These are phyloP conservation scores for Verbascum thapsus DNA, from an alignment of 257 asterid genomes.

Conservation along the genomic window DNA sequence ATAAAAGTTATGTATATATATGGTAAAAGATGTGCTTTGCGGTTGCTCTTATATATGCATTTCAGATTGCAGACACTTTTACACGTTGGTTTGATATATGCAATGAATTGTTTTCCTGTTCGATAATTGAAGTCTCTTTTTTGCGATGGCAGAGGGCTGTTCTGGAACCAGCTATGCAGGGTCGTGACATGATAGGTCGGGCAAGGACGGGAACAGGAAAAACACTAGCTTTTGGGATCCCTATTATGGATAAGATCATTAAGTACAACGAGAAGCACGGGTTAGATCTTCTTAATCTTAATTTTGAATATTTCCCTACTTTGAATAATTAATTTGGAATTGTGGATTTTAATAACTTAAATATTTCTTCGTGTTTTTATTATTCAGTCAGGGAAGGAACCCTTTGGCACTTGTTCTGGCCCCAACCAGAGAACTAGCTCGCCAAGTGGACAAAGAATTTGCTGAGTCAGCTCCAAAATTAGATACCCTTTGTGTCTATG, in stretches of 20 bases:
- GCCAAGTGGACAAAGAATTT: slow-evolving; percentile 91
- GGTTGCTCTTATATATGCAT: background rate
- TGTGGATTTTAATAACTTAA: slow-evolving; percentile 1
- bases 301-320: background rate
- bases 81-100: background rate
- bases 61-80: background rate
- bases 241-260: slow-evolving; percentile 72
- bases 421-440: slow-evolving; percentile 94
- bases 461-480: slow-evolving; percentile 69
- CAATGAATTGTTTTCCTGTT: background rate
- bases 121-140: background rate
- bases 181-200: slow-evolving; percentile 92
- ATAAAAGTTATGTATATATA: background rate
- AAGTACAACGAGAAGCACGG: slow-evolving; percentile 73
- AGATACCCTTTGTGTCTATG: slow-evolving; percentile 86
- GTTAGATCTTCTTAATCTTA: slow-evolving; percentile 37
- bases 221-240: slow-evolving; percentile 86
- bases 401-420: slow-evolving; percentile 84
- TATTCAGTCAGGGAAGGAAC: slow-evolving; percentile 72
- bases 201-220: slow-evolving; percentile 98
- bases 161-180: slow-evolving; percentile 91
- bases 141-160: slow-evolving; percentile 59
- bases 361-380: slow-evolving; percentile 17
- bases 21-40: background rate
- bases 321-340: slow-evolving; percentile 6